phyloP scores from a whole-genome alignment of 768 basidiomycete species.

The Gymnopilus junonius region DNA sequence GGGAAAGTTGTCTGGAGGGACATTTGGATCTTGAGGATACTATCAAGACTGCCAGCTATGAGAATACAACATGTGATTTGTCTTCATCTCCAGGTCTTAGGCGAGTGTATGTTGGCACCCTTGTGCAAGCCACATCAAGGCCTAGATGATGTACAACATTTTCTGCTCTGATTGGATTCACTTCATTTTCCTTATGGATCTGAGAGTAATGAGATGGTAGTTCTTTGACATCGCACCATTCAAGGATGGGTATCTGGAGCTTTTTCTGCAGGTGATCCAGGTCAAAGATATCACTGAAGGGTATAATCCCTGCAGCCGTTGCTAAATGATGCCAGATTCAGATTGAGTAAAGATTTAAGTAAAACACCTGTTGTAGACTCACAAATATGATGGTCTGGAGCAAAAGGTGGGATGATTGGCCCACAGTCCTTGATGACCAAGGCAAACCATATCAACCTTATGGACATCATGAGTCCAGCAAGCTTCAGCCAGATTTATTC shows the following conservation, averaged over 20 bases:
- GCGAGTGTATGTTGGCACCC: constrained; percentile 30
- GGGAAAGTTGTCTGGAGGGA: constrained; percentile 22
- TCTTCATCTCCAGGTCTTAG: constrained; percentile 19
- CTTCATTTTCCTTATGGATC: constrained; percentile 20
- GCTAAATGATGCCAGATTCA: background rate
- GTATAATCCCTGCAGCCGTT: constrained; percentile 30
- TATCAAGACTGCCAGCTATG: constrained; percentile 35
- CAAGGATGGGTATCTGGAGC: constrained; percentile 45
- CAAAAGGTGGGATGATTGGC: constrained; percentile 53
- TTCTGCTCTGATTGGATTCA: constrained; percentile 28
- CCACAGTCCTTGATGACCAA: constrained; percentile 48
- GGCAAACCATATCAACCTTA: constrained; percentile 54
- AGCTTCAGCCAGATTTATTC: background rate
- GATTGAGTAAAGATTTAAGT: background rate
- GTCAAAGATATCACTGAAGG: constrained; percentile 51
- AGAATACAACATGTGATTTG: constrained; percentile 30
- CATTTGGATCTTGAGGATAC: constrained; percentile 26
- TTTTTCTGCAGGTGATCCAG: constrained; percentile 38
- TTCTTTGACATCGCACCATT: constrained; percentile 54
- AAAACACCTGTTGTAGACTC: constrained; percentile 1
- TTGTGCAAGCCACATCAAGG: constrained; percentile 40
- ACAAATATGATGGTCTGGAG: constrained; percentile 44
- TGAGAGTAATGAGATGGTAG: constrained; percentile 25
- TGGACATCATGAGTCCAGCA: background rate
- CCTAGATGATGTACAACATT: constrained; percentile 35